Percentiles rank a stretch among this genome's conserved stretches.
These are phyloP conservation scores for Solanum hybrid DNA, from an alignment of 305 asterid species.

Conservation along the genomic window DNA sequence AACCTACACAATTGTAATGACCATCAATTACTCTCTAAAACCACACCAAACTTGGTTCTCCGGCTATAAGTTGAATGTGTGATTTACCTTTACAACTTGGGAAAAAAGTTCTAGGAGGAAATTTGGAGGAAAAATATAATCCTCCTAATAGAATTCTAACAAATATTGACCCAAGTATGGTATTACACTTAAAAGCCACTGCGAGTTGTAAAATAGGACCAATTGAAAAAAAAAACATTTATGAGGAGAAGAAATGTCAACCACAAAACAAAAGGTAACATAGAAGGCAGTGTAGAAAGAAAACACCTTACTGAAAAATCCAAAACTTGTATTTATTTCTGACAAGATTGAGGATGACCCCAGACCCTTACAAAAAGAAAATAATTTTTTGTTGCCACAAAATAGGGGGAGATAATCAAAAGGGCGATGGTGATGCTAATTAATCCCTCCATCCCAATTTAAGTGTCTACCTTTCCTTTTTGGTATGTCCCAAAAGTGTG, in stretches of 20 bases:
- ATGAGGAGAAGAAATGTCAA: background rate
- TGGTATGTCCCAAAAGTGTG: background rate
- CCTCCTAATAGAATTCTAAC: background rate
- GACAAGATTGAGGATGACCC: background rate
- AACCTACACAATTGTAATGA: constrained; percentile 44
- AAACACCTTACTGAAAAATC: background rate
- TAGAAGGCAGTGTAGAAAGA: background rate
- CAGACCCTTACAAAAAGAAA: background rate
- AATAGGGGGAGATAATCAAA: background rate
- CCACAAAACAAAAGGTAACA: background rate
- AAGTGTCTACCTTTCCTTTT: background rate
- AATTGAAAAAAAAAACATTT: background rate
- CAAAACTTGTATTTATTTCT: background rate
- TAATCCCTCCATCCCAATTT: background rate
- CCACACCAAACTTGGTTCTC: constrained; percentile 12
- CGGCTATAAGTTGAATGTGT: background rate
- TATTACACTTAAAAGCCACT: background rate
- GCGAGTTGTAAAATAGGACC: background rate
- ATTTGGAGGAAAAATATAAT: background rate
- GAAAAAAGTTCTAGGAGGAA: background rate
- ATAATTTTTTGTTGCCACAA: background rate
- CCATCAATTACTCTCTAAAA: constrained; percentile 10
- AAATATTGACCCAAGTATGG: background rate
- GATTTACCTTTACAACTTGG: background rate
- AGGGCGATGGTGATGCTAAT: background rate